Evolutionary conservation across 306 rosid species (phyloP).

Genomic region (Parietaria judaica): DNA sequence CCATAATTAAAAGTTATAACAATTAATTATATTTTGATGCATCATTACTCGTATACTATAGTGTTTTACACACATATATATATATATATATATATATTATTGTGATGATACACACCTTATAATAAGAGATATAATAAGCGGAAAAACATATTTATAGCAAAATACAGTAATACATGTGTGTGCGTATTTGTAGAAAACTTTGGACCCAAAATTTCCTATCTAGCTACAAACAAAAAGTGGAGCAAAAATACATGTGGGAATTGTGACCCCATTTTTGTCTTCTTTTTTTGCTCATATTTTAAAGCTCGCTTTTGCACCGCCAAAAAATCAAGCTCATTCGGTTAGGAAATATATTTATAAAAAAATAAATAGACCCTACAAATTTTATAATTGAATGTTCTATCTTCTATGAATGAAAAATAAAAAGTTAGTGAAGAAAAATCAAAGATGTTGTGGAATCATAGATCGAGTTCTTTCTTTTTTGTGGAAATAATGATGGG

Average conservation of each 20-base stretch:
- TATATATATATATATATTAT: too few relatives aligned
- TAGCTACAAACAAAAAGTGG: constrained; percentile 1
- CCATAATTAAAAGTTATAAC: too few relatives aligned
- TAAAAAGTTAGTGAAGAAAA: not conserved
- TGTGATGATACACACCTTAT: too few relatives aligned
- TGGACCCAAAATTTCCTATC: constrained; percentile 2
- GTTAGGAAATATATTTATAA: not conserved
- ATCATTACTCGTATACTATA: not conserved
- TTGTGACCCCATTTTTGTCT: constrained; percentile 13
- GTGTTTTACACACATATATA: not conserved
- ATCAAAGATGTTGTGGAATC: not conserved
- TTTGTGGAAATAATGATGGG: constrained; percentile 18
- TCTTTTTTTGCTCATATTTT: constrained; percentile 9
- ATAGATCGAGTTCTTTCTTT: constrained; percentile 5
- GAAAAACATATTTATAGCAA: too few relatives aligned
- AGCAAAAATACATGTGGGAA: not conserved
- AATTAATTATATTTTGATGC: not conserved
- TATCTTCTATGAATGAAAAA: too few relatives aligned
- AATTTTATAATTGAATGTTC: too few relatives aligned
- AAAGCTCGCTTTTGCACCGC: constrained; percentile 4
- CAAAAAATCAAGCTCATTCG: constrained; percentile 3
- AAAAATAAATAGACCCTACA: not conserved
- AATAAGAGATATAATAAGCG: not conserved
- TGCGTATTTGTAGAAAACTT: not conserved
- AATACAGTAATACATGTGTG: too few relatives aligned